phyloP scores from a whole-genome alignment of 1,139 yeast genomes.

The Pichia sp. region DNA sequence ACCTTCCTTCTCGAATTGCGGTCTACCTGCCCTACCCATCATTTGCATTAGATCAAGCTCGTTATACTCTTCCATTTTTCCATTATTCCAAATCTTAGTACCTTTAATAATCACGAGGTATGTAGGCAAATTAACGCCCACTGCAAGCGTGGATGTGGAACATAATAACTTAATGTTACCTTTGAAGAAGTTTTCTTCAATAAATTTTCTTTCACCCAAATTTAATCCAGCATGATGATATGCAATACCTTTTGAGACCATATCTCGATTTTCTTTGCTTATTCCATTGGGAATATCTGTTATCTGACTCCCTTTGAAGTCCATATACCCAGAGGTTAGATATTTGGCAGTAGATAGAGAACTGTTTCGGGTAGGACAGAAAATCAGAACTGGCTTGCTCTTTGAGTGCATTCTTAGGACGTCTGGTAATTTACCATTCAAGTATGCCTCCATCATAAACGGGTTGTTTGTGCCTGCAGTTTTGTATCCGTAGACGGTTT shows the following conservation, averaged over 20 bases:
- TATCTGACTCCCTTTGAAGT: constrained; percentile 2
- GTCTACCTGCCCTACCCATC: constrained; percentile 83
- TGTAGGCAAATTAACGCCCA: constrained; percentile 97
- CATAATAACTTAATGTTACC: constrained; percentile 41
- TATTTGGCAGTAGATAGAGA: constrained; percentile 40
- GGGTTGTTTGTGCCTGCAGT: constrained; percentile 31
- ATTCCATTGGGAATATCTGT: constrained; percentile 1
- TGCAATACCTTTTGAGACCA: constrained; percentile 36
- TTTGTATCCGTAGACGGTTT: constrained; percentile 37
- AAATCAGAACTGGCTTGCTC: constrained; percentile 39
- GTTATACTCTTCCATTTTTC: constrained; percentile 14
- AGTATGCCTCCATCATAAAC: constrained; percentile 37
- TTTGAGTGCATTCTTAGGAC: constrained; percentile 32
- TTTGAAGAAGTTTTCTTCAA: constrained; percentile 38
- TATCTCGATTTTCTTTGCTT: constrained; percentile 28
- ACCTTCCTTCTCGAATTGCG: constrained; percentile 49
- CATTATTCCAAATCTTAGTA: constrained; percentile 52
- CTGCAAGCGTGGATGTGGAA: constrained; percentile 72
- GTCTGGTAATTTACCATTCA: constrained; percentile 34
- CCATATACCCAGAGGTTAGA: constrained; percentile 16
- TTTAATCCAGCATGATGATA: constrained; percentile 56
- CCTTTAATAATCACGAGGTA: constrained; percentile 91
- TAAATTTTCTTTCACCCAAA: constrained; percentile 34
- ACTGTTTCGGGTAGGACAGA: constrained; percentile 48
- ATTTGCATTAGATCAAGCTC: constrained; percentile 73